Evolutionary conservation across 805 yeast genomes (phyloP).

Genomic region (Monosporozyma yasuniensis): DNA sequence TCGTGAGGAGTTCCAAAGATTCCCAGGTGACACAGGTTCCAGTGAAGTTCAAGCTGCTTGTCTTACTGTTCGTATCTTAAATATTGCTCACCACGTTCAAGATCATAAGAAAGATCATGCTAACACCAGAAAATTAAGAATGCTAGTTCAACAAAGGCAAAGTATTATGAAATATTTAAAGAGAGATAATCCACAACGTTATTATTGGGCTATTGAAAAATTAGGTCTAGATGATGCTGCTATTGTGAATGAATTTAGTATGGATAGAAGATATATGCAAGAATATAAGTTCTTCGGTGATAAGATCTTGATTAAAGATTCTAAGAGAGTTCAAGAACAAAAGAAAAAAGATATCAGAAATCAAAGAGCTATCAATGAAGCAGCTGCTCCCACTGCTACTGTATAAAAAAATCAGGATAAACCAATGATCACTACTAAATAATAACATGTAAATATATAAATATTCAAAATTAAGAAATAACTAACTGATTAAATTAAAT

Average conservation of each 20-base stretch:
- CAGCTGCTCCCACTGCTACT: too few species aligned
- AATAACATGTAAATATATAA: neutral
- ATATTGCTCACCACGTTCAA: constrained; percentile 63
- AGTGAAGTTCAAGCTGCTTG: constrained; percentile 95
- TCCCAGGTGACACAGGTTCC: constrained; percentile 88
- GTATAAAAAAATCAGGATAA: too few species aligned
- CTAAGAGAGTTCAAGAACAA: constrained; percentile 40
- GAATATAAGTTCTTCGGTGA: constrained; percentile 74
- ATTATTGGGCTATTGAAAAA: constrained; percentile 78
- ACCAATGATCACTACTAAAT: neutral
- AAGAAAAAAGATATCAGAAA: constrained; percentile 40
- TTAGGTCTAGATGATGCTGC: constrained; percentile 79
- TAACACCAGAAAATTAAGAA: constrained; percentile 63
- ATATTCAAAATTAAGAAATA: neutral
- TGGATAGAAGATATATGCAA: constrained; percentile 71
- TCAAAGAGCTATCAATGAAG: constrained; percentile 29
- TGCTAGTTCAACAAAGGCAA: constrained; percentile 85
- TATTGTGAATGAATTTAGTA: constrained; percentile 68
- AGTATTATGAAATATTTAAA: constrained; percentile 73
- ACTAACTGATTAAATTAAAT: too few species aligned
- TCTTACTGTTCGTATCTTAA: constrained; percentile 70
- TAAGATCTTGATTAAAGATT: constrained; percentile 45
- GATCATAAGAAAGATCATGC: constrained; percentile 63
- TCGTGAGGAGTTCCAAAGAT: constrained; percentile 67
- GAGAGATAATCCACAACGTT: constrained; percentile 67